Percentiles rank a stretch among this genome's conserved stretches.
Evolutionary conservation across 2,329 filamentous ascomycete genomes (phyloP).

Genomic region (Cladorrhinum sp.): DNA sequence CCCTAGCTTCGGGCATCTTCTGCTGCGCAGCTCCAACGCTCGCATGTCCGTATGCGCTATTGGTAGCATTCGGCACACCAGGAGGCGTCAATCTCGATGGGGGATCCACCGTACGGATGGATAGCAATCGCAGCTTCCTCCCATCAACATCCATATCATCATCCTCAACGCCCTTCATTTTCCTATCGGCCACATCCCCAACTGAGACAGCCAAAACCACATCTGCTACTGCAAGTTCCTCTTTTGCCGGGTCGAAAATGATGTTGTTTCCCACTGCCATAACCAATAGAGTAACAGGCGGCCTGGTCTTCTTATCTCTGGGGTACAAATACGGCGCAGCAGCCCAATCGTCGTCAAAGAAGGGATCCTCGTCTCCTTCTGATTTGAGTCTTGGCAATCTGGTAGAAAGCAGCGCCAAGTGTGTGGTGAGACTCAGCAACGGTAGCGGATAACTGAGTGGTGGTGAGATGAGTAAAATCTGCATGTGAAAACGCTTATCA

Average conservation of each 20-base stretch:
- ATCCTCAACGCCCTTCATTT: constrained; percentile 21
- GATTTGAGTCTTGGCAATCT: constrained; percentile 82
- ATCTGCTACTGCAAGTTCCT: constrained; percentile 92
- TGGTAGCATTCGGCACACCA: constrained; percentile 63
- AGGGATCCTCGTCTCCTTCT: constrained; percentile 88
- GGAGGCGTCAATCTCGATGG: constrained; percentile 70
- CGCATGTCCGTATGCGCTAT: constrained; percentile 49
- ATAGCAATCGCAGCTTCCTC: constrained; percentile 57
- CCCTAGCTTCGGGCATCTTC: constrained; percentile 40
- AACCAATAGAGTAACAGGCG: constrained; percentile 87
- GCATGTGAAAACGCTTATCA: constrained; percentile 16
- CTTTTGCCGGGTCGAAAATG: constrained; percentile 87
- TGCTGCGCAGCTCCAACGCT: constrained; percentile 30
- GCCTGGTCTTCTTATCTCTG: constrained; percentile 48
- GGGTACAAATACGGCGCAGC: constrained; percentile 76
- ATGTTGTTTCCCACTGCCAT: constrained; percentile 83
- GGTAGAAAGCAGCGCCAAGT: constrained; percentile 87
- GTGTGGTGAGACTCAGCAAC: constrained; percentile 85
- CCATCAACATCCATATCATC: constrained; percentile 28
- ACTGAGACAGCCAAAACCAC: constrained; percentile 83
- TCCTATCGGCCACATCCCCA: constrained; percentile 41
- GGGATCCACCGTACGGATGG: constrained; percentile 71
- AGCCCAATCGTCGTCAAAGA: constrained; percentile 98
- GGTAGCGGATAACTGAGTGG: constrained; percentile 91
- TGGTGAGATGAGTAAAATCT: constrained; percentile 92